Evolutionary conservation across 257 asterid genomes (phyloP).

Genomic region (Forsythia suspensa): DNA sequence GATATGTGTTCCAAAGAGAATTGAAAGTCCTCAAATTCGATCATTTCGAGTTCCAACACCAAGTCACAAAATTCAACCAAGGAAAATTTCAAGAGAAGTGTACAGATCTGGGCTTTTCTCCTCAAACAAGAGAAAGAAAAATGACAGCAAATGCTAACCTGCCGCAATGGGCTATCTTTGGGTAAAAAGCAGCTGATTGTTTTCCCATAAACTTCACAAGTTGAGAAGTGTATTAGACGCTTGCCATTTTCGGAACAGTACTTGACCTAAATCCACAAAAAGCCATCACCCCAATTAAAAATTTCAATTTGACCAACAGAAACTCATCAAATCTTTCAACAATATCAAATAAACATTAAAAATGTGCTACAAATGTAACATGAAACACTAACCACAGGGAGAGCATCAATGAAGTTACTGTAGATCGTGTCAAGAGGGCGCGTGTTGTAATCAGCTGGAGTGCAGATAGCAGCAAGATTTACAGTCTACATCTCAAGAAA

Average conservation of each 20-base stretch:
- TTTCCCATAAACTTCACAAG: conserved; percentile 96
- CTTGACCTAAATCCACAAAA: conserved; percentile 59
- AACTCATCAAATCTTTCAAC: background rate
- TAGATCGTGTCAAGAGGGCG: conserved; percentile 96
- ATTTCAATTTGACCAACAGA: background rate
- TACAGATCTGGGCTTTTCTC: background rate
- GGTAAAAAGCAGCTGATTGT: conserved; percentile 84
- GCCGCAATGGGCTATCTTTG: conserved; percentile 80
- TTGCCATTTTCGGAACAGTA: conserved; percentile 90
- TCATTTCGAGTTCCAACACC: background rate
- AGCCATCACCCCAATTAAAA: background rate
- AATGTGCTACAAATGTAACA: background rate
- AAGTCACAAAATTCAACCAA: background rate
- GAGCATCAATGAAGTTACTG: conserved; percentile 97
- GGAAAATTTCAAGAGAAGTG: background rate
- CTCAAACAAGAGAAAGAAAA: conserved; percentile 6
- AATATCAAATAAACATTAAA: background rate
- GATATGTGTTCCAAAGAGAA: too few species aligned
- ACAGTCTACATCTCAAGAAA: conserved; percentile 59
- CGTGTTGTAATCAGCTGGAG: conserved; percentile 96
- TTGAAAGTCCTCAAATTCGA: too few species aligned
- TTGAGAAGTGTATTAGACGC: conserved; percentile 95
- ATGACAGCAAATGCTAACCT: conserved; percentile 50
- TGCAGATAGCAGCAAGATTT: conserved; percentile 98
- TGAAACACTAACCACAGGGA: conserved; percentile 78